Percentiles rank a stretch among this genome's conserved stretches.
phyloP scores from a whole-genome alignment of 192 early-diverging fungal genomes.

The Podila epigama region DNA sequence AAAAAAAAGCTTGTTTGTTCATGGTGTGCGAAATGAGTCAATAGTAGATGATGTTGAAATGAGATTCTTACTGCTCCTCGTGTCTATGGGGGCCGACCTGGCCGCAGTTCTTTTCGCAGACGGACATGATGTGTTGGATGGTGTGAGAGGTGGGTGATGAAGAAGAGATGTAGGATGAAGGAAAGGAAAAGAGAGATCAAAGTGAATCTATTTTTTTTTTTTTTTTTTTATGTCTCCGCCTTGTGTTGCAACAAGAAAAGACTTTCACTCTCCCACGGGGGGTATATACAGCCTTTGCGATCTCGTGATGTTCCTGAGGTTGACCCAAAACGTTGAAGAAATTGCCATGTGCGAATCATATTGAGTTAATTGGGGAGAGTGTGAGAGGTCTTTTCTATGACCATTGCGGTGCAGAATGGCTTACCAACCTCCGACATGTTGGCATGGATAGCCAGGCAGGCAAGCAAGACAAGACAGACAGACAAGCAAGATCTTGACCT shows the following conservation, averaged over 20 bases:
- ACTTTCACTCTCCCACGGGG: constrained; percentile 2
- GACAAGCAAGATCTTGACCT: not conserved
- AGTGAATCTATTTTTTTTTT: not conserved
- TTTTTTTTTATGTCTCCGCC: too few relatives aligned
- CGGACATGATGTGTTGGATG: constrained; percentile 1
- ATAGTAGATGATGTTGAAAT: not conserved
- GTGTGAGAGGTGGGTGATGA: not conserved
- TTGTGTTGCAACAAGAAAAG: not conserved
- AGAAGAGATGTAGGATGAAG: not conserved
- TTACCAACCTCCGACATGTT: too few relatives aligned
- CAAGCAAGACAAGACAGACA: not conserved
- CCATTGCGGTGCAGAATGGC: too few relatives aligned
- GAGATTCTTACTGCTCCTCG: constrained; percentile 42
- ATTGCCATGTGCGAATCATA: too few relatives aligned
- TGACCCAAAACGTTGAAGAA: not conserved
- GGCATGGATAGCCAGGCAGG: too few relatives aligned
- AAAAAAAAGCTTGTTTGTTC: not conserved
- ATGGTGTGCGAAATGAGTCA: not conserved
- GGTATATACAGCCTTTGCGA: not conserved
- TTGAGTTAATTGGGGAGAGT: too few relatives aligned
- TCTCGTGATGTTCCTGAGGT: not conserved
- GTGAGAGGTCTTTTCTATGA: too few relatives aligned
- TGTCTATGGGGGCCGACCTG: constrained; percentile 47
- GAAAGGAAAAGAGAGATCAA: not conserved
- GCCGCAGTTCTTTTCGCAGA: constrained; percentile 30